A percentile compares a stretch with the other conserved stretches of the same genome.
phyloP scores from a whole-genome alignment of 164 flowering plant genomes.

The Annona cherimola region DNA sequence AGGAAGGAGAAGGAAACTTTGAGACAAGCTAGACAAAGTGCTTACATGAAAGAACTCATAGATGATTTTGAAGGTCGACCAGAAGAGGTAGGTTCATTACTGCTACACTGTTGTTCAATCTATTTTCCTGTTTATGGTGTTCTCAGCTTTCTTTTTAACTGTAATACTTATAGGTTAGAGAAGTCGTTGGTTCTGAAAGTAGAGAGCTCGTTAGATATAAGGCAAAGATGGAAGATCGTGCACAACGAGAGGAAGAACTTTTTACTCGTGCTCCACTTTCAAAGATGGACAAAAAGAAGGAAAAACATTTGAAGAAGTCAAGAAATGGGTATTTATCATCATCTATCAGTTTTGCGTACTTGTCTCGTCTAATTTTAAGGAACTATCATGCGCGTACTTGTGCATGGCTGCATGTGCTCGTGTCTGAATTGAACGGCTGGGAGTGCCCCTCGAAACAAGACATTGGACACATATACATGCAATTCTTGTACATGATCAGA shows the following conservation, averaged over 20 bases:
- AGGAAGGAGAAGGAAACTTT: conserved; percentile 53
- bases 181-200: conserved; percentile 54
- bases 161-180: conserved; percentile 45
- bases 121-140: background rate
- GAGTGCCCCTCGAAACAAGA: no score
- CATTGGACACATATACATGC: no score
- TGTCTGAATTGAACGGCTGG: no score
- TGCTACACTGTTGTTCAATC: background rate
- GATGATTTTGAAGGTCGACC: conserved; percentile 79
- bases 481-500: no score
- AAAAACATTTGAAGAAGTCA: conserved; percentile 62
- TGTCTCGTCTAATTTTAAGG: no score
- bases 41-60: conserved; percentile 49
- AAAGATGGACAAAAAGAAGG: conserved; percentile 60
- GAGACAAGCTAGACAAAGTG: conserved; percentile 44
- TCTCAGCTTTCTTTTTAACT: background rate
- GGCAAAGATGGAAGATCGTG: conserved; percentile 53
- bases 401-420: no score
- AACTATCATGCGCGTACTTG: no score
- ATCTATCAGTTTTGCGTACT: background rate
- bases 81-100: conserved; percentile 63
- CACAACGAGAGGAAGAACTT: conserved; percentile 65
- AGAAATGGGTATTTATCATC: conserved; percentile 59
- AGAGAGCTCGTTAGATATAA: conserved; percentile 46
- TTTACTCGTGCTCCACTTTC: conserved; percentile 78